Evolutionary conservation across 805 yeast genomes (phyloP), one percentile per base, ranked within the genome.

Genomic region (Ogataea pini): DNA sequence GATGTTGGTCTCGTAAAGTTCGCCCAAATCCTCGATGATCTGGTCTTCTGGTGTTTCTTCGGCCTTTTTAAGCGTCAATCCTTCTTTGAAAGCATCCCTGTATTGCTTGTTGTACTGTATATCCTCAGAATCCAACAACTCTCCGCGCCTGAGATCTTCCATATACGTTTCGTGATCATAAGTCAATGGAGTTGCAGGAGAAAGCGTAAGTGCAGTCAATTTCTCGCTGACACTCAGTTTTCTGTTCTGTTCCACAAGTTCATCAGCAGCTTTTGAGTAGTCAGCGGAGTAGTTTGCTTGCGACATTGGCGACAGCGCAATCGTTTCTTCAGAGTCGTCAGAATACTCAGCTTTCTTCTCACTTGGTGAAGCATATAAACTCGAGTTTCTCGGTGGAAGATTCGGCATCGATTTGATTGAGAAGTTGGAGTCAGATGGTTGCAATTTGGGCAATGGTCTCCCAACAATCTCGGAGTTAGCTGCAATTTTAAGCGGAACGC

Each of bases 181-280:
- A 6, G 48, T 48, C 24, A 56, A 40, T 6, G 22, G 43, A 16
- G 50, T 42, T 9, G 47, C 17, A 1, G 58, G 59, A 19, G 57
- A 20, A 1, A 64, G 63, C 13, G 77, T 61, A 37, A 71, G 73
- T 2, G 76, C 64, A 47, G 73, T 76, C 47, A 78, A 62, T 56
- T 73, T 76, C 50, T 77, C 75, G 50, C 73, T 73, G 33, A 77
- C 60, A 42, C 64, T 66, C 60, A 59, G 9, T 22, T 40, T 47
- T n/a, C 40, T 68, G 49, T 58, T 56, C 56, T 46, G 61, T 50
- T 34, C 57, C 48, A 47, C 41, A 5, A 69, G 38, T 1, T 67
- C 64, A 16, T 62, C 64, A 7, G 57, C 62, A 2, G 67, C 61
- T 14, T 65, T 47, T 1, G 50, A 28, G 19, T 36, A 56, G 17